Conservation (phyloP, 257 asterid species). For the Solanum appendiculatum region DNA sequence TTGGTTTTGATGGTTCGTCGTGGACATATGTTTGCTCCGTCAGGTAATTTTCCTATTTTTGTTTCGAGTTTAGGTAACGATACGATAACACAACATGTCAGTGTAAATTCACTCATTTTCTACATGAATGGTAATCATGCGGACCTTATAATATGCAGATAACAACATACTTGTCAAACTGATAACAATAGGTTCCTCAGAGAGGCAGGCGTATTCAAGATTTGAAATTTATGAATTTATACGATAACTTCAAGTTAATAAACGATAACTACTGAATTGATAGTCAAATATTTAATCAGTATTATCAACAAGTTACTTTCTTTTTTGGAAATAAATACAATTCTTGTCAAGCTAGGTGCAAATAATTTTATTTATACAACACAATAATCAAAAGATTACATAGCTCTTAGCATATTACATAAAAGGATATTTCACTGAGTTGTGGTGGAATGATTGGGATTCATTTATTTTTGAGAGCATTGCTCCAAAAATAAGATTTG, state of each 20-base stretch:
- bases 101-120: not conserved
- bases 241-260: too few species aligned
- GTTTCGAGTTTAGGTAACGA: not conserved
- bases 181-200: too few species aligned
- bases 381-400: not conserved
- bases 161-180: not conserved
- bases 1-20: not conserved
- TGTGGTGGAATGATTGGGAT: too few species aligned
- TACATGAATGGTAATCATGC: not conserved
- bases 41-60: too few species aligned
- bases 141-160: too few species aligned
- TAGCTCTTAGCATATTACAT: not conserved
- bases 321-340: too few species aligned
- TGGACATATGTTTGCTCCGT: not conserved
- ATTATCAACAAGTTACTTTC: too few species aligned
- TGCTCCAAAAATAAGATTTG: too few species aligned
- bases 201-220: not conserved
- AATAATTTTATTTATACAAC: not conserved
- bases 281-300: too few species aligned
- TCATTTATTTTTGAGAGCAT: too few species aligned
- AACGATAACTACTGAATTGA: too few species aligned
- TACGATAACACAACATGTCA: not conserved
- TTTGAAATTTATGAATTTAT: not conserved
- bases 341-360: too few species aligned
- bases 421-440: not conserved